Evolutionary conservation across 129 eudicot genomes (phyloP), one percentile per base, ranked within the genome.

Genomic region (Cynara cardunculus): DNA sequence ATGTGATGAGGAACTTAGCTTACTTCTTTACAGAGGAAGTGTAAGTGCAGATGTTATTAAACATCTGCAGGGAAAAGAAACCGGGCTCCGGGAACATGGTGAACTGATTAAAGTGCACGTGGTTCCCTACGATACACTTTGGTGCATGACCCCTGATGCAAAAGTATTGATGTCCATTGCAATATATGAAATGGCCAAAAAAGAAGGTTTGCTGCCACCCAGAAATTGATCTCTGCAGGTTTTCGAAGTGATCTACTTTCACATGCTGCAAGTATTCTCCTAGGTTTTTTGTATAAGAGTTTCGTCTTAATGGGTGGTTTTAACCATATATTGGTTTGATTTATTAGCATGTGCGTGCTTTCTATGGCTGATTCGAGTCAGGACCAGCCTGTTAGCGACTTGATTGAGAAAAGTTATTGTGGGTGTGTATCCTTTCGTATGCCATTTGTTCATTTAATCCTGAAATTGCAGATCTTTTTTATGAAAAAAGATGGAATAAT

Each of bases 141-240:
- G 99, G 99, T 91, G 89, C 22, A 41, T 75, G 72, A 96, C 99
- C 2, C 89, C 99, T 26, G 99, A 96, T 91, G 99, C 98, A 27
- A 96, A 96, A 85, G 94, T 86, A 25, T 85, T 96, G n/a, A 89
- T 84, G 91, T 95, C 99, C 5, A 44, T 96, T 75, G 93, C 98
- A 6, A 90, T 96, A n/a, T 92, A 92, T 82, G 99, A 96, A 85
- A 96, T 93, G 99, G 97, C 97, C 85, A 89, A 81, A 77, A 91
- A 79, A 85, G 93, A 92, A 27, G 95, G 95, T 12, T 83, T 96
- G 70, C 72, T 95, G 46, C 90, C 91, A 66, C 84, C 32, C 31
- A 76, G 18, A 27, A 16, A 74, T 49, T 75, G 79, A 81, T 73
- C 24, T 16, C 13, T 10, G 72, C 56, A 34, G 79, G 37, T 30